Evolutionary conservation across 2,329 filamentous ascomycete genomes (phyloP).

Genomic region (Phyllosticta citribraziliensis): DNA sequence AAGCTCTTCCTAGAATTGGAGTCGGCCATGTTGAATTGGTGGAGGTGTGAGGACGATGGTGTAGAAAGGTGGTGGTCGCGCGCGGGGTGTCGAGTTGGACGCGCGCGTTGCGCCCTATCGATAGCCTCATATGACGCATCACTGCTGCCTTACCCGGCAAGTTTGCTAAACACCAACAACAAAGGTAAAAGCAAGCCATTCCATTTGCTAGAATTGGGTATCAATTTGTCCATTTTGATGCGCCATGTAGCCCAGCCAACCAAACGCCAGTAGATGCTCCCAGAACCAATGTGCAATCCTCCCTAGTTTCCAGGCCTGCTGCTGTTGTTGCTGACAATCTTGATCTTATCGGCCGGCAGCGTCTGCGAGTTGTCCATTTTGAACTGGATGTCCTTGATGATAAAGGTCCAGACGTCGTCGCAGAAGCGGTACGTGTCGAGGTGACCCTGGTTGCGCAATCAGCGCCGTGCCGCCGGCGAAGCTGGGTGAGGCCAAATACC

Average conservation of each 20-base stretch:
- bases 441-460: constrained; percentile 56
- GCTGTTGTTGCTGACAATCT: constrained; percentile 96
- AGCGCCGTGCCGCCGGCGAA: constrained; percentile 8
- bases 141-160: not conserved
- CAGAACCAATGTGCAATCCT: not conserved
- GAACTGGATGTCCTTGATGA: constrained; percentile 98
- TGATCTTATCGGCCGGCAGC: constrained; percentile 81
- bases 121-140: constrained; percentile 1
- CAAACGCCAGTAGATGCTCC: not conserved
- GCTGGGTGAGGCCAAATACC: constrained; percentile 42
- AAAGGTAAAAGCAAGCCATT: not conserved
- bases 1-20: constrained; percentile 27
- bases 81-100: not conserved
- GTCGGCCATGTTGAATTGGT: constrained; percentile 14
- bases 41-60: constrained; percentile 19
- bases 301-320: constrained; percentile 53
- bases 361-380: constrained; percentile 79
- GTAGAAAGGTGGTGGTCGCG: not conserved
- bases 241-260: not conserved
- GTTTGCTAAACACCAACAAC: not conserved
- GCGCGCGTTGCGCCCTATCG: not conserved
- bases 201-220: not conserved
- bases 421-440: constrained; percentile 98
- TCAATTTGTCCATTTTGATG: not conserved
- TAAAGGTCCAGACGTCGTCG: constrained; percentile 98